Evolutionary conservation across 2,329 filamentous ascomycete species (phyloP).

Genomic region (Pestalotiopsis sp.): DNA sequence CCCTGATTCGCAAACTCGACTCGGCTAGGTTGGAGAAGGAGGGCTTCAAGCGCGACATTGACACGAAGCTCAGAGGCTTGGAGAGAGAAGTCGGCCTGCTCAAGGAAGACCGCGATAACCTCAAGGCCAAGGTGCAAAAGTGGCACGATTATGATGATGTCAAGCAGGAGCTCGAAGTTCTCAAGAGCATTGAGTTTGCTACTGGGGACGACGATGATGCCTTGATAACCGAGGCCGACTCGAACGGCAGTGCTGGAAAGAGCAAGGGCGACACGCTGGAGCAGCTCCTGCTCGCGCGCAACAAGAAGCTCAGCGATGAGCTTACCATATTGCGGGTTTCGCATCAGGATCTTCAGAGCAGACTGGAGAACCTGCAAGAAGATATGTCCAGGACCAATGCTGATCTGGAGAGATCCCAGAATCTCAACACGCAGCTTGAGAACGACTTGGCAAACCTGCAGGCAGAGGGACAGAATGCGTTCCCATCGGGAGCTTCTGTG

Average conservation of each 20-base stretch:
- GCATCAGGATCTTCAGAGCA: constrained; percentile 84
- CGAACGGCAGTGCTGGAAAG: constrained; percentile 56
- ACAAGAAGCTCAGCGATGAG: constrained; percentile 96
- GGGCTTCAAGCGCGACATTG: constrained; percentile 73
- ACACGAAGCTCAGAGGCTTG: constrained; percentile 74
- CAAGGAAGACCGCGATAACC: constrained; percentile 77
- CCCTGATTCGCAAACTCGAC: constrained; percentile 86
- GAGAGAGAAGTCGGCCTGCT: constrained; percentile 78
- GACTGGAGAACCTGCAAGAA: constrained; percentile 79
- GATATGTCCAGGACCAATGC: constrained; percentile 82
- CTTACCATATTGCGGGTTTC: constrained; percentile 91
- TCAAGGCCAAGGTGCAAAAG: constrained; percentile 82
- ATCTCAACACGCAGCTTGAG: constrained; percentile 86
- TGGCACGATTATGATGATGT: constrained; percentile 96
- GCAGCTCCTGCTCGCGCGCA: constrained; percentile 86
- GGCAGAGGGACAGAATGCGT: constrained; percentile 79
- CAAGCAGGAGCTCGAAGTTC: constrained; percentile 91
- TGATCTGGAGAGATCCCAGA: constrained; percentile 83
- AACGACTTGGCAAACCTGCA: constrained; percentile 89
- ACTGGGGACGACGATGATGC: constrained; percentile 82
- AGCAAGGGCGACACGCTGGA: constrained; percentile 81
- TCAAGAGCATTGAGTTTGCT: constrained; percentile 97
- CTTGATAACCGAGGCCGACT: constrained; percentile 40
- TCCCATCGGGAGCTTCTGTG: constrained; percentile 88
- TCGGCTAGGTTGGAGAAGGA: constrained; percentile 83